Evolutionary conservation across 345 rosid species (phyloP).

Genomic region (Salix koriyanagi): DNA sequence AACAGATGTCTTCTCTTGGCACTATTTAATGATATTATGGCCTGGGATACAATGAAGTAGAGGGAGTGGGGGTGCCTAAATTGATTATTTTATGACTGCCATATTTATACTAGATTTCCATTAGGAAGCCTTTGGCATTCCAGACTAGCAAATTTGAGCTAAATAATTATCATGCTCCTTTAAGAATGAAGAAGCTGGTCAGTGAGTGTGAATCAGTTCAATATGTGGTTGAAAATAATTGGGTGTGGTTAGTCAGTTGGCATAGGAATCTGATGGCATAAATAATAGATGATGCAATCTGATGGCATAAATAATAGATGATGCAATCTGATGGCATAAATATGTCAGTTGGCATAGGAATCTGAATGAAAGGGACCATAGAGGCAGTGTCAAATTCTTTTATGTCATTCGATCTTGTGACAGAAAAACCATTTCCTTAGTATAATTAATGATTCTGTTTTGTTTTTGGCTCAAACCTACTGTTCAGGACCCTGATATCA

Average conservation of each 20-base stretch:
- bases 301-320: neutral
- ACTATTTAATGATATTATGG: neutral
- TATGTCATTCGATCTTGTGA: conserved; percentile 3
- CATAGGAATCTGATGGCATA: neutral
- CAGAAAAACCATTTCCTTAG: neutral
- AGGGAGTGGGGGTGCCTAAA: neutral
- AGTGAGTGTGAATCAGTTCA: neutral
- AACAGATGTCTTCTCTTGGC: neutral
- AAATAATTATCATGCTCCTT: neutral
- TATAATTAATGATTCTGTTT: conserved; percentile 12
- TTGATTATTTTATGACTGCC: neutral
- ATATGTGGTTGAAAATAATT: neutral
- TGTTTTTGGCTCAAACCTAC: conserved; percentile 31
- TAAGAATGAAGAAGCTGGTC: neutral
- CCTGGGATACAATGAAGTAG: neutral
- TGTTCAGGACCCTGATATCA: conserved; percentile 69
- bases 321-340: neutral
- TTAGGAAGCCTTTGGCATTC: neutral
- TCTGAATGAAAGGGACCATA: neutral
- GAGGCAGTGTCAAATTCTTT: conserved; percentile 1
- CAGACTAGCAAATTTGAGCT: neutral
- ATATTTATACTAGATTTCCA: neutral
- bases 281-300: neutral
- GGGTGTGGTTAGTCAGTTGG: neutral
- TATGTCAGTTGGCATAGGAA: too few relatives aligned